Percentiles rank a stretch among this genome's conserved stretches.
These are phyloP conservation scores for Didymella arachidicola DNA, from an alignment of 2,329 filamentous ascomycete genomes.

Conservation along the genomic window DNA sequence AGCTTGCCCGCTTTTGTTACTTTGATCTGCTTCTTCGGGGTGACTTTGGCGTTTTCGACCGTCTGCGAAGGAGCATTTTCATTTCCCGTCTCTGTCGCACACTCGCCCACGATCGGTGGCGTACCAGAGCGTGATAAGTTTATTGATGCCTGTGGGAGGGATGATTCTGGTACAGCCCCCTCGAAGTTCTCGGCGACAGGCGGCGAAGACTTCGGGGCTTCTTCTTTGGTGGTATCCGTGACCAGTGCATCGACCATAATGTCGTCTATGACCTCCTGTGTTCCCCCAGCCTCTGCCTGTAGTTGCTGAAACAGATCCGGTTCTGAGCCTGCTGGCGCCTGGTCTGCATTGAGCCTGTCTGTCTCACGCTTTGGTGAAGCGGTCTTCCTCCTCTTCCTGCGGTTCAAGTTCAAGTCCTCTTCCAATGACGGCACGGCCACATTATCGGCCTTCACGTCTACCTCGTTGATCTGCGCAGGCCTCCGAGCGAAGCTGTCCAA, in stretches of 20 bases:
- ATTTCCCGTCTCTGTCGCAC: not conserved
- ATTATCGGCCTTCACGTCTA: not conserved
- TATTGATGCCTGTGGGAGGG: constrained; percentile 5
- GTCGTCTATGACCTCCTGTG: constrained; percentile 16
- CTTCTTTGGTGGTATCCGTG: constrained; percentile 1
- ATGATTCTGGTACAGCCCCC: constrained; percentile 5
- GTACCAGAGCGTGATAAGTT: not conserved
- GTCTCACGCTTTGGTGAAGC: constrained; percentile 32
- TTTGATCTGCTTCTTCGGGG: constrained; percentile 49
- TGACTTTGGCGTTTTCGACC: constrained; percentile 11
- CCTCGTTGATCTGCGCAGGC: constrained; percentile 9
- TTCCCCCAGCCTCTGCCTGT: constrained; percentile 30
- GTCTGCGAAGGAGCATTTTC: not conserved
- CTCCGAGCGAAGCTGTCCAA: constrained; percentile 39
- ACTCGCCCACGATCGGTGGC: constrained; percentile 5
- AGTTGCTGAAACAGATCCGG: constrained; percentile 43
- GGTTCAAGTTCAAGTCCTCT: constrained; percentile 40
- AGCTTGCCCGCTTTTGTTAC: constrained; percentile 57
- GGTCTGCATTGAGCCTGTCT: not conserved
- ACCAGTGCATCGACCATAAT: constrained; percentile 10
- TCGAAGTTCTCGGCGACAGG: not conserved
- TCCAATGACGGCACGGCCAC: constrained; percentile 30
- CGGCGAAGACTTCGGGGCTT: not conserved
- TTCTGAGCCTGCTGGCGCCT: constrained; percentile 1
- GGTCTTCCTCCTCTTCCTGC: constrained; percentile 52